Evolutionary conservation across 2,329 filamentous ascomycete genomes (phyloP).

Genomic region (Aureobasidium sp.): DNA sequence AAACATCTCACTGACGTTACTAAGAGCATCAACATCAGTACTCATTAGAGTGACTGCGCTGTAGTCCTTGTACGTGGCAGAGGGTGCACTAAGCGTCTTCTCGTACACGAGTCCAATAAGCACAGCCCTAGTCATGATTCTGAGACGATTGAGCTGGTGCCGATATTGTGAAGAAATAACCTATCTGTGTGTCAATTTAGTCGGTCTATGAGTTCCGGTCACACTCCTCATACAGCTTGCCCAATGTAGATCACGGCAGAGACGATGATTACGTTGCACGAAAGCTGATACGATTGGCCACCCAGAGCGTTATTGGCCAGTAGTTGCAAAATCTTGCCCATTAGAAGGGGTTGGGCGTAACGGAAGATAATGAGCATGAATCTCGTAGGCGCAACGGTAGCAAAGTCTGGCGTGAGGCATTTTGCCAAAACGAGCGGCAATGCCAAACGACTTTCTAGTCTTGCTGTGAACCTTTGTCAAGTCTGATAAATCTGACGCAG

Average conservation of each 20-base stretch:
- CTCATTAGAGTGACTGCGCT: slow-evolving; percentile 8
- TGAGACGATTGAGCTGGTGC: slow-evolving; percentile 1
- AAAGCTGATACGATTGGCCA: background rate
- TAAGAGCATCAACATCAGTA: slow-evolving; percentile 13
- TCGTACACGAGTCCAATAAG: background rate
- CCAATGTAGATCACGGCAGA: background rate
- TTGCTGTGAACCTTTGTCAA: background rate
- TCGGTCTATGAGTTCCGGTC: too few species aligned
- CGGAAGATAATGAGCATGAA: background rate
- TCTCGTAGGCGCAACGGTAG: background rate
- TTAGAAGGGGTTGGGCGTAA: slow-evolving; percentile 6
- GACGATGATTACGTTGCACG: background rate
- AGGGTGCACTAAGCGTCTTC: background rate
- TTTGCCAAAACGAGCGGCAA: background rate
- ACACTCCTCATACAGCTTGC: background rate
- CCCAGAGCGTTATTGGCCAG: background rate
- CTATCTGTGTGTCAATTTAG: background rate
- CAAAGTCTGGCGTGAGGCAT: background rate
- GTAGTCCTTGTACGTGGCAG: background rate
- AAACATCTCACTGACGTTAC: slow-evolving; percentile 11
- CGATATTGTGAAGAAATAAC: background rate
- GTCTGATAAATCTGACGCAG: too few species aligned
- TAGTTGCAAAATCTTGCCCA: background rate
- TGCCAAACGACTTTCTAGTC: background rate
- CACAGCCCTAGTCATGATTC: background rate